Evolutionary conservation across 2,329 filamentous ascomycete species (phyloP), one percentile per base, ranked within the genome.

Genomic region (Monosporascus ibericus): DNA sequence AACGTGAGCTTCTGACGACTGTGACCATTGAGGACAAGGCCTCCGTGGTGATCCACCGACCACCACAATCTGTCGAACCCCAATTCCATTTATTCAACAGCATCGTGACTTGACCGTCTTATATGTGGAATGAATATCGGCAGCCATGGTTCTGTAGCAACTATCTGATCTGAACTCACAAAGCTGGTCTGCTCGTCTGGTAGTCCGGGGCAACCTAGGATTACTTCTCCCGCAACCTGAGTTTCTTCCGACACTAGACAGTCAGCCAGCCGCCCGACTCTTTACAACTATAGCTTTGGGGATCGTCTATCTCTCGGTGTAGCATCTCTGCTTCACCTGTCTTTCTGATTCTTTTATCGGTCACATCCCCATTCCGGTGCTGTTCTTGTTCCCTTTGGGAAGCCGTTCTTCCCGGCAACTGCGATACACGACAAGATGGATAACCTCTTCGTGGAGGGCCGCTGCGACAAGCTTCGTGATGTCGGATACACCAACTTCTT

Each of bases 401-500:
- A 44, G 18, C 6, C 25, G 20, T n/a, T 50, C 36, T 14, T 27
- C 47, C 25, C 34, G 14, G 42, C 42, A 17, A n/a, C 39, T 38
- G 14, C 24, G 49, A 37, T 24, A 15, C 24, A 30, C 40, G 39
- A 18, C 50, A 57, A 52, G 42, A 74, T 72, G 70, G 66, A 69
- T 52, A 51, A 55, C 27, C 55, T 66, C 30, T 54, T 64, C 49
- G 55, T 64, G 48, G 60, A 65, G 49, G 67, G 71, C 54, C 71
- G 71, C 53, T 83, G 80, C 66, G 76, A 80, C 58, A 71, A 71
- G 56, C 75, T 82, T 54, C 75, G 76, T 55, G 68, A 76, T 55
- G 77, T 79, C 17, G 76, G 76, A 52, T 76, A 80, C 61, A 69
- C 79, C 52, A 80, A 81, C 62, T 72, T 83, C 57, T 73, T 77